A percentile compares a stretch with the other conserved stretches of the same genome.
phyloP scores from a whole-genome alignment of 192 early-diverging fungal species.

The Coemansia reversa region DNA sequence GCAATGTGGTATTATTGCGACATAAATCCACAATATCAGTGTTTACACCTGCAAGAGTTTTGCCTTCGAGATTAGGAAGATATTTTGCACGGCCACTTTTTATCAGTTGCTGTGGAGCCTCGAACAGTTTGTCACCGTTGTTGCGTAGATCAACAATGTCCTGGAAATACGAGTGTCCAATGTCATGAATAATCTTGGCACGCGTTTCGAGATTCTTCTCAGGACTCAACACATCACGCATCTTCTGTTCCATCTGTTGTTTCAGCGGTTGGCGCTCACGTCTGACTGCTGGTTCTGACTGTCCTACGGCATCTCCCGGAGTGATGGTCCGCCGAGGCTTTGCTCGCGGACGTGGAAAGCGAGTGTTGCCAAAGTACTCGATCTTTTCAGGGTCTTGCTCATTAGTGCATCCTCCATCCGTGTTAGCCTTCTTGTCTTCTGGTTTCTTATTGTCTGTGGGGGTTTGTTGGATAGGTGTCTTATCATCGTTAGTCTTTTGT shows the following conservation, averaged over 20 bases:
- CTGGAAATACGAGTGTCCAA: constrained; percentile 52
- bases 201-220: constrained; percentile 55
- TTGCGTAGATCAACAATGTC: constrained; percentile 54
- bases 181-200: constrained; percentile 46
- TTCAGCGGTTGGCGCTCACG: constrained; percentile 18
- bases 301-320: constrained; percentile 51
- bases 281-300: constrained; percentile 28
- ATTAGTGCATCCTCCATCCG: background rate
- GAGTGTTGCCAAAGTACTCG: constrained; percentile 54
- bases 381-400: constrained; percentile 25
- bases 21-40: constrained; percentile 33
- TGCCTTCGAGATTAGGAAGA: constrained; percentile 49
- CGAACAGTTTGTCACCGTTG: constrained; percentile 53
- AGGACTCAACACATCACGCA: constrained; percentile 43
- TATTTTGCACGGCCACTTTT: constrained; percentile 30
- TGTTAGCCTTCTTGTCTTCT: background rate
- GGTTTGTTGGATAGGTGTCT: background rate
- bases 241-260: constrained; percentile 28
- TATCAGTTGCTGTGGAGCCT: constrained; percentile 42
- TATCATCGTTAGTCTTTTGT: background rate
- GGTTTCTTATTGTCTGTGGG: constrained; percentile 2
- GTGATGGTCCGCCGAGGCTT: constrained; percentile 49
- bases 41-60: constrained; percentile 23
- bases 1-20: constrained; percentile 36
- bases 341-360: constrained; percentile 44